Evolutionary conservation across 768 basidiomycete genomes (phyloP).

Genomic region (Mycena latifolia): DNA sequence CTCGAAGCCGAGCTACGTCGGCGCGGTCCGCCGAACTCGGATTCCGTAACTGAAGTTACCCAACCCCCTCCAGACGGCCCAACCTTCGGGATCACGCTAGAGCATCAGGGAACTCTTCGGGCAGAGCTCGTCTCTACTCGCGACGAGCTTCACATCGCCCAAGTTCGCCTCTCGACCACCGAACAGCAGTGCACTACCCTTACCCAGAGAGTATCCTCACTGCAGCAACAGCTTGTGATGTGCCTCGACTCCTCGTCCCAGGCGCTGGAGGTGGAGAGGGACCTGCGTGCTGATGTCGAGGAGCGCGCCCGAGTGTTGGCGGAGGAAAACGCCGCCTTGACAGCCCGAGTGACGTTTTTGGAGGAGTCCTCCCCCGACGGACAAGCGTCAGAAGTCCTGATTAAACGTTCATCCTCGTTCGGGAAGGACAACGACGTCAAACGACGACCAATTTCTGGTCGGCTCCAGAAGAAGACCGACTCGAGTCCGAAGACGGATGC

Average conservation of each 20-base stretch:
- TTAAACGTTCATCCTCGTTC: constrained; percentile 25
- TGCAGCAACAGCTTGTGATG: constrained; percentile 38
- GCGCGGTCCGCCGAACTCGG: constrained; percentile 16
- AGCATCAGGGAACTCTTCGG: constrained; percentile 37
- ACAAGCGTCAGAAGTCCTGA: constrained; percentile 23
- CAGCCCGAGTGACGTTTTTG: constrained; percentile 22
- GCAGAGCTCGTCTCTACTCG: constrained; percentile 37
- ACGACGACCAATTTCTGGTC: constrained; percentile 32
- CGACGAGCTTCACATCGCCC: constrained; percentile 40
- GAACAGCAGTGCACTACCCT: constrained; percentile 37
- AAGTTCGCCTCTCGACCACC: constrained; percentile 33
- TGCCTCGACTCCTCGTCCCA: constrained; percentile 42
- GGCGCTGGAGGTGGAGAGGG: constrained; percentile 42
- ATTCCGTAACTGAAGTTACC: background rate
- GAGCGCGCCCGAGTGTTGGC: constrained; percentile 30
- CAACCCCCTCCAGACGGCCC: constrained; percentile 6
- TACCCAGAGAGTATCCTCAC: constrained; percentile 29
- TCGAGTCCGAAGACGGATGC: constrained; percentile 24
- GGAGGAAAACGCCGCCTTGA: constrained; percentile 36
- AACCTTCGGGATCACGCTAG: constrained; percentile 29
- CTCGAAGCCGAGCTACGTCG: constrained; percentile 37
- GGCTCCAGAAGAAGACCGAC: constrained; percentile 28
- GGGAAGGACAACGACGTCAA: constrained; percentile 21
- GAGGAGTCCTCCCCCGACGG: constrained; percentile 30
- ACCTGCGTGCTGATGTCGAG: constrained; percentile 40